Evolutionary conservation across 2,329 filamentous ascomycete species (phyloP), one percentile per base, ranked within the genome.

Genomic region (Neonectria hederae): DNA sequence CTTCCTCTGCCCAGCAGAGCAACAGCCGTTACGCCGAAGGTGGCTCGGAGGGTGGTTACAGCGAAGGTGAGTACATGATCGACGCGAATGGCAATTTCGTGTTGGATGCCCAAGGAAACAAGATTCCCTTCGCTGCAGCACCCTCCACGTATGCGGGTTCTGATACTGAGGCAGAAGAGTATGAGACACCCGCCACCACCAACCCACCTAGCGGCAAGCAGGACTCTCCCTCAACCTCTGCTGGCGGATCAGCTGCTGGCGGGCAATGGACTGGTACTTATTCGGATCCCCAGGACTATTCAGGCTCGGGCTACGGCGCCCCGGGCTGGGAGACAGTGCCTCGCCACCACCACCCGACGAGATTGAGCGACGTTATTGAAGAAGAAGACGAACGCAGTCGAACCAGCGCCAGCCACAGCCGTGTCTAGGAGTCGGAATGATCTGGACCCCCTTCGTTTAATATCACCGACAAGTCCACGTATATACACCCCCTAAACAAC

Each of bases 321-420:
- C 85, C 89, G 2, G 90, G 87, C 17, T 97, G 93, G 92, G 92
- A 96, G 67, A 81, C 82, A n/a, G 83, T 93, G 67, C 90, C 90
- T 24, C 86, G 89, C 60, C 94, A 97, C 78, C 92, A 96, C 70
- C 93, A 97, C 79, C 94, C 94, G 0, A 97, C 94, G 9, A 84
- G 94, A 61, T 82, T 97, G 67, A 97, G 93, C 77, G 94, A 97
- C 79, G 94, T 97, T 28, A 85, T 96, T 30, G 91, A 94, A 75
- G 93, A 93, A 75, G 91, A 97, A 68, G 92, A 96, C 70, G 93
- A 97, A 79, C 85, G 89, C 54, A 92, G 91, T 75, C 87, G 91
- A 22, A 92, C 91, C 14, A 92, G 91, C 70, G 89, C 89, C 11
- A 90, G 89, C 76, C 86, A 89, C 68, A 89, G 86, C 74, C 85